Base-by-base conservation (phyloP, 2,329 filamentous ascomycete genomes). In the Claviceps maximensis region DNA sequence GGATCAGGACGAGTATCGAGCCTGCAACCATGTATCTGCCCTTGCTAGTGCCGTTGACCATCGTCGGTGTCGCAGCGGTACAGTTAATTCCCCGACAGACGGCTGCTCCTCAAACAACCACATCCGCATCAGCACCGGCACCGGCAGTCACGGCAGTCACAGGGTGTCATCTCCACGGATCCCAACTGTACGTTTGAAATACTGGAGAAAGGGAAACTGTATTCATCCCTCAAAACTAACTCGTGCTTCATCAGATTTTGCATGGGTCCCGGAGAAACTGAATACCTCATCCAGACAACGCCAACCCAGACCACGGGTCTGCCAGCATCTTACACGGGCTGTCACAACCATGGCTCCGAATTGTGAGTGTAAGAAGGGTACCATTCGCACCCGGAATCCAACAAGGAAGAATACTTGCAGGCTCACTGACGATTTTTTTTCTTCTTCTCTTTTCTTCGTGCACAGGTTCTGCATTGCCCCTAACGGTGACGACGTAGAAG, bases 311-410 rank as follows among this genome's bases (percentile, higher is more conserved):
- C 76, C 1, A 73, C 74, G 47, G 74, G 76, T 49, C 65, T 80
- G 19, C 80, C 83, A 1, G 70, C 81, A 0, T 68, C 76, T 51
- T 86, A 81, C 60, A 86, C 82, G 0, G 79, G 68, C 52, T 87
- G 85, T 61, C 83, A 88, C 63, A 60, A 67, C 1, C 83, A 87
- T 65, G 81, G 71, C 17, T 60, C 65, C 3, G 73, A 81, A 47
- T 73, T 73, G 80, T 86, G 69, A 25, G 40, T 33, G 25, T 2
- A 6, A 23, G 33, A 17, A 19, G 12, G 21, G 7, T 15, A 27
- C 3, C n/a, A 15, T 4, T 42, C 7, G 6, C 48, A 12, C 29
- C 21, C 29, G 3, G 13, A 31, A 36, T 36, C n/a, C 19, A 15
- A 12, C n/a, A 15, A 21, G 23, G 17, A 40, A 27, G 36, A 25